Percentiles rank a stretch among this genome's conserved stretches.
Evolutionary conservation across 306 rosid species (phyloP).

Genomic region (Notholithocarpus densiflorus): DNA sequence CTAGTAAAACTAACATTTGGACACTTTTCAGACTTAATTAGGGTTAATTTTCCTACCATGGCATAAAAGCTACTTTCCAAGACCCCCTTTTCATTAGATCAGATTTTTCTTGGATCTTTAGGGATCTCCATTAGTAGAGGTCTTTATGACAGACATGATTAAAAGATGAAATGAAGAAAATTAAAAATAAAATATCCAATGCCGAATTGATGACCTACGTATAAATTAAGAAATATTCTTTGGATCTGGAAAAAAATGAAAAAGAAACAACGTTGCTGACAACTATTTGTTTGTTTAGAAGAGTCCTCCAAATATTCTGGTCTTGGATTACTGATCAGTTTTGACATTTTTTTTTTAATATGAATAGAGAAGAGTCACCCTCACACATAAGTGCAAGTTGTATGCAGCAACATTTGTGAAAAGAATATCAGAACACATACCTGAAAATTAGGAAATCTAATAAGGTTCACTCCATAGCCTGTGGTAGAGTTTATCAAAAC

Average conservation of each 20-base stretch:
- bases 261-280: too few species aligned
- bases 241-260: too few species aligned
- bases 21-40: not conserved
- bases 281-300: too few species aligned
- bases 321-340: too few species aligned
- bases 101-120: not conserved
- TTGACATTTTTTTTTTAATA: too few species aligned
- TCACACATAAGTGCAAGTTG: not conserved
- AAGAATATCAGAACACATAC: slow-evolving; percentile 15
- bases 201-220: too few species aligned
- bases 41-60: not conserved
- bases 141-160: not conserved
- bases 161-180: not conserved
- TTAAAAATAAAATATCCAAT: not conserved
- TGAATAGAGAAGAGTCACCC: not conserved
- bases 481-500: not conserved
- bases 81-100: not conserved
- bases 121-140: not conserved
- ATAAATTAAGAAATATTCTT: too few species aligned
- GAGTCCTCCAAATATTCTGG: too few species aligned
- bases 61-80: not conserved
- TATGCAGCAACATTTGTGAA: not conserved
- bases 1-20: not conserved
- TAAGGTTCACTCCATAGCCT: slow-evolving; percentile 6
- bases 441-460: slow-evolving; percentile 18